Conservation (phyloP, 495 filamentous ascomycete genomes). For the Aspergillus steynii region DNA sequence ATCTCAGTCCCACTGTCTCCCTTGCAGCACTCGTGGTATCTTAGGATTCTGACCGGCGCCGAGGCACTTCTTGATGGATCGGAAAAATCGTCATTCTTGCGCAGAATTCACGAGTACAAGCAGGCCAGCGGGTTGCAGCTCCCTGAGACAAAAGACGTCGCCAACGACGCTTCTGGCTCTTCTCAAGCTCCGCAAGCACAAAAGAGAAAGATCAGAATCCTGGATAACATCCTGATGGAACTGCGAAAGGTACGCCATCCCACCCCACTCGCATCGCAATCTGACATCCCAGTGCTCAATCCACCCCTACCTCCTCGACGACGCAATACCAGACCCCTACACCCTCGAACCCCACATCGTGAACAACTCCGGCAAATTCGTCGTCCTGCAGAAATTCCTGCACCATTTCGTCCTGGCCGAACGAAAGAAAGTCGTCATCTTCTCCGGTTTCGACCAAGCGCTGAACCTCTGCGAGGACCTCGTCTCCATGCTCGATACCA, state of each 20-base stretch:
- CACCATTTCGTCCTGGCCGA: conserved; percentile 55
- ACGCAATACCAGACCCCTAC: conserved; percentile 11
- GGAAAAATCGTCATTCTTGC: not conserved
- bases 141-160: not conserved
- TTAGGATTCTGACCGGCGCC: conserved; percentile 56
- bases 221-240: conserved; percentile 60
- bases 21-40: conserved; percentile 64
- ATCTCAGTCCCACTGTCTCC: conserved; percentile 62
- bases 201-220: conserved; percentile 7
- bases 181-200: not conserved
- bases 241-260: conserved; percentile 50
- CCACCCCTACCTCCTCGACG: conserved; percentile 57
- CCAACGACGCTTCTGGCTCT: not conserved
- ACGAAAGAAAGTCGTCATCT: conserved; percentile 63
- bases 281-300: conserved; percentile 48
- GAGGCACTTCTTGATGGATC: conserved; percentile 22
- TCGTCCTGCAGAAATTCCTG: conserved; percentile 62
- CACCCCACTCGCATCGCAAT: not conserved
- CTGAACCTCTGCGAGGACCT: conserved; percentile 63
- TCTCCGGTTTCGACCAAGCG: conserved; percentile 61
- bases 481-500: conserved; percentile 47
- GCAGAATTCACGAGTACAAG: not conserved
- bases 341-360: conserved; percentile 47
- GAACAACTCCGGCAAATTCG: conserved; percentile 62
- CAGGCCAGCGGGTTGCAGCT: not conserved